These are phyloP conservation scores for Cercospora sp. DNA, from an alignment of 2,329 filamentous ascomycete species.

Conservation along the genomic window DNA sequence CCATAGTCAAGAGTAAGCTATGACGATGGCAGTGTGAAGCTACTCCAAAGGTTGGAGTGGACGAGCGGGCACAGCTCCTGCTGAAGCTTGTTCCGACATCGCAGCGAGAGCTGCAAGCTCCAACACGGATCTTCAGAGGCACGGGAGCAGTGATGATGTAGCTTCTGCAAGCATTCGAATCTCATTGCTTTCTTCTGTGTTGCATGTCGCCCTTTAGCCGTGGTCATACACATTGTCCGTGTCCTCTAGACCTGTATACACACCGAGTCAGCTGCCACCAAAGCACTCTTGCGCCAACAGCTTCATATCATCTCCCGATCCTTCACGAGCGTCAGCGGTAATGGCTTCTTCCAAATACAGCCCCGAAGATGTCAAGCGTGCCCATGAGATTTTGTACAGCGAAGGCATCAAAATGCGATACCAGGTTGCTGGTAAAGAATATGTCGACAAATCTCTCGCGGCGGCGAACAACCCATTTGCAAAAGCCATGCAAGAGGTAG, in stretches of 20 bases:
- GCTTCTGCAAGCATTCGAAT: not conserved
- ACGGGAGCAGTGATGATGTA: conserved; percentile 8
- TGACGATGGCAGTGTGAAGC: not conserved
- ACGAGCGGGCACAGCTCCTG: conserved; percentile 11
- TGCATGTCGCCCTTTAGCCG: not conserved
- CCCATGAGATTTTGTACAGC: conserved; percentile 60
- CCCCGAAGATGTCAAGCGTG: conserved; percentile 38
- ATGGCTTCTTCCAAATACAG: conserved; percentile 30
- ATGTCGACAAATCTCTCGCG: conserved; percentile 60
- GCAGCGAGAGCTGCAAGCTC: conserved; percentile 10
- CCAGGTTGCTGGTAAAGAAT: conserved; percentile 61
- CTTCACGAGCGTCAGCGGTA: not conserved
- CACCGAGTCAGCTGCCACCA: not conserved
- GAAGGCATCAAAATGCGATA: conserved; percentile 62
- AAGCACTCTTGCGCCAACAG: not conserved
- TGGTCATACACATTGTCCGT: not conserved
- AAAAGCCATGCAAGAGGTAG: conserved; percentile 60
- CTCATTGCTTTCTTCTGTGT: conserved; percentile 1
- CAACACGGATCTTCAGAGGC: not conserved
- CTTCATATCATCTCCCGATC: not conserved
- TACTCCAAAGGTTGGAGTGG: not conserved
- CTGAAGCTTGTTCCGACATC: conserved; percentile 12
- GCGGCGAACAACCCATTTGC: conserved; percentile 61
- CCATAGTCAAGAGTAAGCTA: not conserved
- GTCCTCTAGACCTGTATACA: not conserved